Percentiles rank a stretch among this genome's conserved stretches.
Evolutionary conservation across 495 filamentous ascomycete genomes (phyloP).

Genomic region (Penicillium roqueforti): DNA sequence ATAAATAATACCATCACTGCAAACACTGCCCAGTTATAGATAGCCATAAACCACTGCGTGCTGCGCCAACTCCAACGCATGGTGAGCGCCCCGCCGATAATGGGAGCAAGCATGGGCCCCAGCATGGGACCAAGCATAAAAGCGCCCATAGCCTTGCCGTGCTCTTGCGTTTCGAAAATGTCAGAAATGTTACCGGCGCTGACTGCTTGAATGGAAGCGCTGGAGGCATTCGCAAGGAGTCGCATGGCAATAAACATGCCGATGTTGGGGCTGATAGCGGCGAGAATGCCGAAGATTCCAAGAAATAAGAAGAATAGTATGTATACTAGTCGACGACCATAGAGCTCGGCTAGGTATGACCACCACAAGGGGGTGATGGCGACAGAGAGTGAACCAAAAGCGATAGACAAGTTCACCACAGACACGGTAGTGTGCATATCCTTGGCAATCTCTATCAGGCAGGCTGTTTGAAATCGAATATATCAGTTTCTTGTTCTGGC

Average conservation of each 20-base stretch:
- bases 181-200: background rate
- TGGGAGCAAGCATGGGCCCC: background rate
- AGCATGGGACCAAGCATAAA: background rate
- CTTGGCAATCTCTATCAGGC: background rate
- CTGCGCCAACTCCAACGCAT: background rate
- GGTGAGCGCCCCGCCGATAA: background rate
- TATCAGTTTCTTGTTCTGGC: background rate
- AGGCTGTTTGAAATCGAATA: background rate
- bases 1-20: background rate
- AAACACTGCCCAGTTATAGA: background rate
- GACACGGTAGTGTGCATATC: background rate
- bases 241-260: background rate
- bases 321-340: background rate
- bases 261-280: background rate
- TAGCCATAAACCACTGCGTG: background rate
- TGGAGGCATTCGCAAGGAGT: background rate
- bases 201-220: background rate
- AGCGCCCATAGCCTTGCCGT: background rate
- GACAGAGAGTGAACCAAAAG: background rate
- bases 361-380: background rate
- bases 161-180: background rate
- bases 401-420: background rate
- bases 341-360: background rate
- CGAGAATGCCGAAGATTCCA: background rate
- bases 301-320: background rate